Conservation (phyloP, 1,284 basidiomycete genomes). For the Ustilago trichophora region DNA sequence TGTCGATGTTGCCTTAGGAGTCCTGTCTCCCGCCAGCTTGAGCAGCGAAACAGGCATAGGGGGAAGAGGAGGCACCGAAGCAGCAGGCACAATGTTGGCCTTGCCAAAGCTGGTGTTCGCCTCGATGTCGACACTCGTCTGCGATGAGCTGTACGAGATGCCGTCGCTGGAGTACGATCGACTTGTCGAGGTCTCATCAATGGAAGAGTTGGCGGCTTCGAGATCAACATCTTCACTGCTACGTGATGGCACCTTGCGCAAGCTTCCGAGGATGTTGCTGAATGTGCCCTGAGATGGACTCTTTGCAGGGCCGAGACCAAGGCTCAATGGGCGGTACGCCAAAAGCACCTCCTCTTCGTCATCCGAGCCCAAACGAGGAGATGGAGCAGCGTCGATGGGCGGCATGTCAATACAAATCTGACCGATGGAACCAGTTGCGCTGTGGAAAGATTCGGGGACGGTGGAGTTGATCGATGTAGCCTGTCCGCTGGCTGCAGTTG, state of each 20-base stretch:
- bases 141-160: conserved; percentile 42
- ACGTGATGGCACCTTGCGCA: conserved; percentile 14
- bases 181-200: conserved; percentile 8
- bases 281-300: conserved; percentile 40
- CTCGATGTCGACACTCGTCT: conserved; percentile 39
- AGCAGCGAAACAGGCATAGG: conserved; percentile 35
- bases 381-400: conserved; percentile 8
- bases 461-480: not conserved
- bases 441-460: conserved; percentile 24
- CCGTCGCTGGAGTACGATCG: conserved; percentile 34
- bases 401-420: conserved; percentile 34
- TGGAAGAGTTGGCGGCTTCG: conserved; percentile 26
- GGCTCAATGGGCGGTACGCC: conserved; percentile 40
- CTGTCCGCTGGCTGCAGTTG: conserved; percentile 5
- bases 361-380: not conserved
- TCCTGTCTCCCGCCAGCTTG: conserved; percentile 13
- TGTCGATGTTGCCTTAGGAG: conserved; percentile 5
- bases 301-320: conserved; percentile 33
- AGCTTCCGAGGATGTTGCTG: conserved; percentile 22
- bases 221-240: conserved; percentile 17
- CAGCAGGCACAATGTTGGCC: conserved; percentile 41
- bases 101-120: conserved; percentile 46
- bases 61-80: conserved; percentile 32
- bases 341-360: conserved; percentile 7
- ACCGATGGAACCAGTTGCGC: conserved; percentile 32